Evolutionary conservation across 495 filamentous ascomycete genomes (phyloP), one percentile per base, ranked within the genome.

Genomic region (Tuber calosporum): DNA sequence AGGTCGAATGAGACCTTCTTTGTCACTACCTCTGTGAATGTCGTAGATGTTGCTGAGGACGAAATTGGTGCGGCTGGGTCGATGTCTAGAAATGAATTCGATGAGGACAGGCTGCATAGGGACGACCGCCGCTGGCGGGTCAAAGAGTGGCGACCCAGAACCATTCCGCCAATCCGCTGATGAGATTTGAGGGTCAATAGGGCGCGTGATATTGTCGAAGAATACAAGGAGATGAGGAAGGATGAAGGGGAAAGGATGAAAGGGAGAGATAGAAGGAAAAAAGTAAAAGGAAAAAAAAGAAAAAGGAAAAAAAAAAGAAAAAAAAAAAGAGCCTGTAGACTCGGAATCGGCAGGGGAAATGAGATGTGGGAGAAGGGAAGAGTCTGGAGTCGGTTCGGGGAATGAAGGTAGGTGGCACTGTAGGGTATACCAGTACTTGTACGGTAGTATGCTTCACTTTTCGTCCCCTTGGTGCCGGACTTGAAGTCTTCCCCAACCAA

Each of bases 51-150:
- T 30, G 53, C 53, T 22, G 37, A 26, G 39, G 74, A 48, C 11
- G 75, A 71, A 66, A 75, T 48, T 19, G 75, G 69, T 37, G 74
- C 71, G 40, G 75, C 73, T 15, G 72, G 73, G 45, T 74, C 72
- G 53, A 37, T 38, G 38, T 77, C 75, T 40, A 77, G 45, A 69
- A 77, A 75, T n/a, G 75, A 77, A 43, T 77, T 69, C 13, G 75
- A 68, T 3, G 75, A 74, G n/a, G 74, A 73, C 39, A 73, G 68
- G 22, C 72, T 69, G 39, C 75, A 73, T 9, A 77, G 38, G 45
- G 74, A 62, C 38, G 75, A 53, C 69, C 73, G 68, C 58, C 67
- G 69, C 4, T 74, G 70, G 67, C 74, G 76, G 37, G 67, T 75
- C n/a, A 73, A 40, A 26, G 76, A 70, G n/a, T 70, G 76, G 68